Conservation (phyloP, 2,329 filamentous ascomycete species). For the Zopfia rhizophila region DNA sequence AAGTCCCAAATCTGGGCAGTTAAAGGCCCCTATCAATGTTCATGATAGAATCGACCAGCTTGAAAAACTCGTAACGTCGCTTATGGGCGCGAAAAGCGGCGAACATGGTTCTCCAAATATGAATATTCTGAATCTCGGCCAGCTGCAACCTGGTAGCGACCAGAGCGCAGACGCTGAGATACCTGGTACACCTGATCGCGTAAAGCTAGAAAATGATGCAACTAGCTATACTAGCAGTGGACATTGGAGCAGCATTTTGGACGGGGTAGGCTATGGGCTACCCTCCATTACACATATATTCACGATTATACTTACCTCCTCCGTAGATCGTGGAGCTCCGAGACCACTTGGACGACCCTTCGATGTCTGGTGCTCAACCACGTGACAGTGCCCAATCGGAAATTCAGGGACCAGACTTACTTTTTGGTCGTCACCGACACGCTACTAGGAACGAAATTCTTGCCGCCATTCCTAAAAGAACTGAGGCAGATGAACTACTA, state of each 20-base stretch:
- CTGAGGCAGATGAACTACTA: conserved; percentile 38
- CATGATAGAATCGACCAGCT: conserved; percentile 50
- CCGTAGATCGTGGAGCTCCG: conserved; percentile 44
- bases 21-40: conserved; percentile 41
- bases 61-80: conserved; percentile 47
- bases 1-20: conserved; percentile 27
- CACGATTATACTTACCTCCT: not conserved
- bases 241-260: conserved; percentile 51
- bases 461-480: conserved; percentile 35
- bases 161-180: conserved; percentile 26
- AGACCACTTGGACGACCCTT: conserved; percentile 42
- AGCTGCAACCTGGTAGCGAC: conserved; percentile 20
- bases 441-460: conserved; percentile 42
- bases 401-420: conserved; percentile 37
- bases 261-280: conserved; percentile 37
- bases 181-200: conserved; percentile 38
- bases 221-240: conserved; percentile 44
- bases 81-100: conserved; percentile 42
- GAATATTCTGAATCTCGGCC: conserved; percentile 6
- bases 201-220: conserved; percentile 39
- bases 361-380: conserved; percentile 30
- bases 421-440: conserved; percentile 40
- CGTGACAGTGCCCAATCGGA: conserved; percentile 24
- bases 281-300: not conserved
- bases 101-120: conserved; percentile 1